Conservation (phyloP, 768 basidiomycete genomes). For the Tylopilus sp. region DNA sequence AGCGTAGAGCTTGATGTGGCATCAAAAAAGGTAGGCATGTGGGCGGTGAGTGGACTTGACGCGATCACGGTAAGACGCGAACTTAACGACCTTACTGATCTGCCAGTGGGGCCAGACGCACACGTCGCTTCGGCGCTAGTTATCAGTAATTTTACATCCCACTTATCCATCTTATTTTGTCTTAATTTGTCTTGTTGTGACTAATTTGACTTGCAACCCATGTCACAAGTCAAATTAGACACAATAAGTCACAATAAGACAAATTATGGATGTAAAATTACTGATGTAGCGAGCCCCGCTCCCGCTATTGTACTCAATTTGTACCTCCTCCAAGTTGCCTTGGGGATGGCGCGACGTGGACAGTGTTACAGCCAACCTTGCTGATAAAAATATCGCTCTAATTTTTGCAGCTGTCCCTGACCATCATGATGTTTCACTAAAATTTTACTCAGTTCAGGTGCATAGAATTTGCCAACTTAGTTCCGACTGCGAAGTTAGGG, state of each 20-base stretch:
- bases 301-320: conserved; percentile 2
- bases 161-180: too few relatives aligned
- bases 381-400: not conserved
- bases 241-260: too few relatives aligned
- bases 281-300: too few relatives aligned
- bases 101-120: not conserved
- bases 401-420: not conserved
- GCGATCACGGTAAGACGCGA: not conserved
- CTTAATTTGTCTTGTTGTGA: too few relatives aligned
- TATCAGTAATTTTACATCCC: too few relatives aligned
- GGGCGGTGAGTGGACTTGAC: conserved; percentile 5
- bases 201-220: too few relatives aligned
- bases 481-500: too few relatives aligned
- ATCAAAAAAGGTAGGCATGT: not conserved
- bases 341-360: not conserved
- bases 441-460: not conserved
- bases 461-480: too few relatives aligned
- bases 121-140: too few relatives aligned
- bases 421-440: not conserved
- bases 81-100: not conserved
- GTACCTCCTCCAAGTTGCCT: not conserved
- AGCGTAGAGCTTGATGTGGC: not conserved
- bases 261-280: too few relatives aligned
- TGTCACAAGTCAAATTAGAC: too few relatives aligned
- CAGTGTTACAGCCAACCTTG: not conserved